Evolutionary conservation across 106 monocot genomes (phyloP).

Genomic region (Dactylorhiza incarnata): DNA sequence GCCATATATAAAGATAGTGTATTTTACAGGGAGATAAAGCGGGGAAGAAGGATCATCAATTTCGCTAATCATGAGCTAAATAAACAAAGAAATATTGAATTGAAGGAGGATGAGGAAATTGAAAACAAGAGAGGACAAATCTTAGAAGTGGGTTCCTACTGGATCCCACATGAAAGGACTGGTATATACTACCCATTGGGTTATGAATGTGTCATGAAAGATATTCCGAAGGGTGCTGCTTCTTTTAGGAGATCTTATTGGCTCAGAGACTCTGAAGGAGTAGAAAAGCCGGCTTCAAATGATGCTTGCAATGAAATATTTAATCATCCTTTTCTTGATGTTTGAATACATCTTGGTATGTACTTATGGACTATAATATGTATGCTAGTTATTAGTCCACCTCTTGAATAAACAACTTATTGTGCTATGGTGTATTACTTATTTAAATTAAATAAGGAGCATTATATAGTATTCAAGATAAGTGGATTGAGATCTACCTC

Average conservation of each 20-base stretch:
- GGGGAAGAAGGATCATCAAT: neutral
- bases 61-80: neutral
- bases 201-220: constrained; percentile 54
- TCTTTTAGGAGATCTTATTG: constrained; percentile 21
- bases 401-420: neutral
- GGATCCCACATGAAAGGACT: constrained; percentile 52
- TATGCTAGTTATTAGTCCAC: neutral
- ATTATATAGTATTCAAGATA: neutral
- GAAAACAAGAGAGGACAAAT: neutral
- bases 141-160: neutral
- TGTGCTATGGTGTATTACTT: neutral
- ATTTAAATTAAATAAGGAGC: neutral
- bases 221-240: constrained; percentile 30
- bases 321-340: constrained; percentile 23
- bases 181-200: constrained; percentile 70
- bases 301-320: neutral
- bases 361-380: neutral
- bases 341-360: neutral
- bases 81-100: too few relatives aligned
- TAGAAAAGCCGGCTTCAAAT: constrained; percentile 9
- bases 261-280: constrained; percentile 38
- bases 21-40: neutral
- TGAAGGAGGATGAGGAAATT: neutral
- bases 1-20: neutral
- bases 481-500: neutral